Conservation (phyloP, 306 rosid genomes). For the Acmispon strigosus region DNA sequence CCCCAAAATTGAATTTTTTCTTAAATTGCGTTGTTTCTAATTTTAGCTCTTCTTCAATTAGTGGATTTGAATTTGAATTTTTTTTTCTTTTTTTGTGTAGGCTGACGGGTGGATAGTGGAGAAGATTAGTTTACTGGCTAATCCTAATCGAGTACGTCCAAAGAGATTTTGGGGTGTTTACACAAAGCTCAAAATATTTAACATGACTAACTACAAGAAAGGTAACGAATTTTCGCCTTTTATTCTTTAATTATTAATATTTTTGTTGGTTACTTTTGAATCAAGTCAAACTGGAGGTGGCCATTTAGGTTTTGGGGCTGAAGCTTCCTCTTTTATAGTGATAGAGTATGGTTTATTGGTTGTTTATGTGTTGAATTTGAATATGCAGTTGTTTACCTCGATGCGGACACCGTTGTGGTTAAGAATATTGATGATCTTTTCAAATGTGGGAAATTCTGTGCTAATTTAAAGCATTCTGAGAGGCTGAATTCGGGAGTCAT, state of each 20-base stretch:
- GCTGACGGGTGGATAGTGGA: conserved; percentile 98
- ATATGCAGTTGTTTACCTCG: conserved; percentile 92
- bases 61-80: background rate
- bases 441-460: conserved; percentile 88
- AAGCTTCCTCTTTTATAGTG: too few species aligned
- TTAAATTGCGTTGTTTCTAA: background rate
- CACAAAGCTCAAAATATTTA: conserved; percentile 88
- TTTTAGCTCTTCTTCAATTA: background rate
- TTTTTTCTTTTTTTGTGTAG: conserved; percentile 35
- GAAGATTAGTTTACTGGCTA: conserved; percentile 83
- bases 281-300: too few species aligned
- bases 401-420: conserved; percentile 92
- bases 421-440: conserved; percentile 87
- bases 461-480: conserved; percentile 99
- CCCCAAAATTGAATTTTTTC: background rate
- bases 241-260: conserved; percentile 9
- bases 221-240: conserved; percentile 32
- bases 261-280: too few species aligned
- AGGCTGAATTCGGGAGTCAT: conserved; percentile 95
- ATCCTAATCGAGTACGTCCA: conserved; percentile 92
- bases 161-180: conserved; percentile 98
- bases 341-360: too few species aligned
- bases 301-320: too few species aligned
- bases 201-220: conserved; percentile 91
- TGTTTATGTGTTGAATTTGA: conserved; percentile 11